Conservation (phyloP, 2,329 filamentous ascomycete species). For the Fonsecaea erecta region DNA sequence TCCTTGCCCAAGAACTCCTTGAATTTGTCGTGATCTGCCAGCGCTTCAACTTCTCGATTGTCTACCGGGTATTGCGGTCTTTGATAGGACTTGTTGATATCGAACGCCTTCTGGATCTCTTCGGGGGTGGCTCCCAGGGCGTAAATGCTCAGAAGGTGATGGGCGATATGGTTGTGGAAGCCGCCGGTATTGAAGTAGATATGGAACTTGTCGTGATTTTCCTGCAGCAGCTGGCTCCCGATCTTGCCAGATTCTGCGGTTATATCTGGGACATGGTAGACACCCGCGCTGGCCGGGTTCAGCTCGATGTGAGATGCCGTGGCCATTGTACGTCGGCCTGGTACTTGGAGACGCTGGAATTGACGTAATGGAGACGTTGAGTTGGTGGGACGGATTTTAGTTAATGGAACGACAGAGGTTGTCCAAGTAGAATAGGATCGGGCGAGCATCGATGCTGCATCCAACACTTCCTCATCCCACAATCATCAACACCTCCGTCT, state of each 20-base stretch:
- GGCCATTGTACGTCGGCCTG: constrained; percentile 48
- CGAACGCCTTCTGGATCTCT: constrained; percentile 67
- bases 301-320: constrained; percentile 55
- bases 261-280: constrained; percentile 53
- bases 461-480: background rate
- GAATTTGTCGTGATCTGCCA: constrained; percentile 63
- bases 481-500: background rate
- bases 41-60: constrained; percentile 57
- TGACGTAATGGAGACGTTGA: background rate
- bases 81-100: constrained; percentile 70
- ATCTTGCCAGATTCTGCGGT: constrained; percentile 63
- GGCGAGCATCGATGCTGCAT: constrained; percentile 17
- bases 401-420: constrained; percentile 2
- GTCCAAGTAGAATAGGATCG: constrained; percentile 4
- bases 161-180: constrained; percentile 64
- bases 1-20: constrained; percentile 66
- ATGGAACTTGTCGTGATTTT: constrained; percentile 74
- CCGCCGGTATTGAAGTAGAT: constrained; percentile 77
- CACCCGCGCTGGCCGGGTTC: constrained; percentile 49
- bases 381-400: background rate
- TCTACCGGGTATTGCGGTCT: constrained; percentile 56
- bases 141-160: constrained; percentile 35
- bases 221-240: constrained; percentile 71
- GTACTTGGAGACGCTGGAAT: constrained; percentile 1
- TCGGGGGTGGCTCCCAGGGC: constrained; percentile 67